Evolutionary conservation across 2,329 filamentous ascomycete species (phyloP).

Genomic region (Penicillium fuscoglaucum): DNA sequence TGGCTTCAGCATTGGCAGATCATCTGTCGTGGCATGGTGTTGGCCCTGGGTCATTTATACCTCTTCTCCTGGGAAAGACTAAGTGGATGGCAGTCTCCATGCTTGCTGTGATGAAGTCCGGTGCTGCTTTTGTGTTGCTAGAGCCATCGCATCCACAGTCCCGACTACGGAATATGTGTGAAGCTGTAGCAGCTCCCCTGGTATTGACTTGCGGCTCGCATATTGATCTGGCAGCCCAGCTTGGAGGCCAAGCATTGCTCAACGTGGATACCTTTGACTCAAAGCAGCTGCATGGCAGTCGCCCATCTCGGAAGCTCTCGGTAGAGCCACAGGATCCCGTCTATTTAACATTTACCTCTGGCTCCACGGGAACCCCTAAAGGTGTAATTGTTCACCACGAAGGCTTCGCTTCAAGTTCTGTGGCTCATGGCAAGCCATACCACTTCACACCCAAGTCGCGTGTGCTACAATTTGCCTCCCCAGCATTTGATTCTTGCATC

Average conservation of each 20-base stretch:
- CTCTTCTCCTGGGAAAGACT: constrained; percentile 7
- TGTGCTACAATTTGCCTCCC: constrained; percentile 11
- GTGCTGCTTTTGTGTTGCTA: constrained; percentile 30
- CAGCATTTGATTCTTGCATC: constrained; percentile 8
- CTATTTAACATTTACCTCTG: constrained; percentile 59
- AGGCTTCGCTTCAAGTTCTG: constrained; percentile 10
- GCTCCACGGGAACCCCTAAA: constrained; percentile 34
- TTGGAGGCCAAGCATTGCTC: background rate
- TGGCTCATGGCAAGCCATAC: constrained; percentile 16
- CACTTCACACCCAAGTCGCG: constrained; percentile 5
- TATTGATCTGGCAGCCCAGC: background rate
- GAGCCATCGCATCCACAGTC: constrained; percentile 6
- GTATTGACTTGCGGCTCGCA: background rate
- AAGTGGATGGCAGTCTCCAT: constrained; percentile 25
- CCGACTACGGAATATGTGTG: background rate
- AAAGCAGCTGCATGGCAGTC: background rate
- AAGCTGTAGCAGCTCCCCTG: background rate
- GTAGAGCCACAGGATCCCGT: constrained; percentile 32
- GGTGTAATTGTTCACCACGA: constrained; percentile 8
- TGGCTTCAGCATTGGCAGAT: background rate
- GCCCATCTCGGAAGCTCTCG: background rate
- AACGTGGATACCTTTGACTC: background rate
- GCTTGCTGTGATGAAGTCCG: constrained; percentile 33
- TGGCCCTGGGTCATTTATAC: constrained; percentile 4
- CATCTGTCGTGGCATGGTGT: background rate